Evolutionary conservation across 352 stramenopile species (phyloP), one percentile per base, ranked within the genome.

Genomic region (Phytophthora foliorum): DNA sequence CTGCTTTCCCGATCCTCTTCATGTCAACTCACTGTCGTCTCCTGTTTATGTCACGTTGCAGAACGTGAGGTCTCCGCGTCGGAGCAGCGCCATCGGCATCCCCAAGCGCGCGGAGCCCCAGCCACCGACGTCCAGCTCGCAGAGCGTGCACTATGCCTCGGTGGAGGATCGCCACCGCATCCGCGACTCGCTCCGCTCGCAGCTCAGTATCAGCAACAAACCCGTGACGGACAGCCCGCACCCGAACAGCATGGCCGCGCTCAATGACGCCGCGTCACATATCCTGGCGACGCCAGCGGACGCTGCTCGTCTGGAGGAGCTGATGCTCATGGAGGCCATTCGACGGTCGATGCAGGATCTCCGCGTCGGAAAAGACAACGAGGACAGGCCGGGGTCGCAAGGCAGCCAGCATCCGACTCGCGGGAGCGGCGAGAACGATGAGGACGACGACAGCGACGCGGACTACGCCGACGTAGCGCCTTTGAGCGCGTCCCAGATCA

Each of bases 311-410:
- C 69, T 95, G 25, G 88, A 95, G 50, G 85, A 95, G 51, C 72
- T 95, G 54, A 92, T 95, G 85, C 72, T 95, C 10, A 69, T 95
- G 77, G 88, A 95, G 44, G 88, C 88, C 9, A 92, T 95, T 59
- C 88, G 85, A 27, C 82, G 88, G 38, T 94, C 87, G 6, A 92
- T 94, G 87, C 81, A 80, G 10, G 84, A 92, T 52, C 19, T 85
- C 24, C 74, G 70, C 19, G 69, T 77, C 6, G 79, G 48, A 25
- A 91, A 91, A 52, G 64, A 75, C 22, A 58, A 64, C 21, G 59
- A 80, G 4, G 58, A 71, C 22, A 56, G 65, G 38, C n/a, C 50
- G 7, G 61, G 49, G 17, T 78, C 51, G 14, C 63, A 77, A 17
- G 72, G 63, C 48, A 75, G 65, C 4, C 59, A 54, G n/a, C 69